Evolutionary conservation across 192 early-diverging fungal genomes (phyloP), one percentile per base, ranked within the genome.

Genomic region (Phlyctochytrium planicorne): DNA sequence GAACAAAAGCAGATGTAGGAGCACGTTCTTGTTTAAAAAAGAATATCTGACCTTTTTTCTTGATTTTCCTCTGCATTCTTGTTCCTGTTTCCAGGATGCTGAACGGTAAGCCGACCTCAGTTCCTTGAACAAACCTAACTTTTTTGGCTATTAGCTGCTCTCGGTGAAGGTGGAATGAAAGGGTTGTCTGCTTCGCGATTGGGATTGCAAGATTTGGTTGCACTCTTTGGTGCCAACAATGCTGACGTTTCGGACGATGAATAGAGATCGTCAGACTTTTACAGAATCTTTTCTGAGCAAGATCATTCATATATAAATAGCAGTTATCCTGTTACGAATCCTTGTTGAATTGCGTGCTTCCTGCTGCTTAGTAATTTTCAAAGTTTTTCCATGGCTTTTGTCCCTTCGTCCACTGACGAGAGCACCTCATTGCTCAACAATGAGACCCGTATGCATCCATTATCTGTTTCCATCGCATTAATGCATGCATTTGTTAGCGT

Each of bases 1-100:
- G 67, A 82, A 6, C 79, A 84, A 67, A 92, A 92, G 70, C 78
- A 76, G 34, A 57, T 68, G 30, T 25, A 29, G 27, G 55, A 10
- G 20, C 27, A 24, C 25, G 27, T 57, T 57, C n/a, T n/a, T n/a
- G n/a, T n/a, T n/a, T n/a, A n/a, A n/a, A n/a, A n/a, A n/a, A n/a
- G 55, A 57, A 47, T 47, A 47, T 47, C 40, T 20, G 10, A 47
- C 40, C 6, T 47, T 47, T 47, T 14, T 14, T 20, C 6, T 47
- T 47, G 6, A 14, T 47, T 47, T 47, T 47, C 40, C 6, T 20
- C 40, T 14, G 20, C 6, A 14, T 47, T 47, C 6, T 47, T 47
- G 40, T 6, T 20, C 6, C 20, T 6, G 10, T 47, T 47, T 47
- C 6, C 20, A 47, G 40, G 20, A 47, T 47, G 40, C 40, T 47